These are phyloP conservation scores for Letharia columbiana DNA, from an alignment of 495 filamentous ascomycete genomes.

Conservation along the genomic window DNA sequence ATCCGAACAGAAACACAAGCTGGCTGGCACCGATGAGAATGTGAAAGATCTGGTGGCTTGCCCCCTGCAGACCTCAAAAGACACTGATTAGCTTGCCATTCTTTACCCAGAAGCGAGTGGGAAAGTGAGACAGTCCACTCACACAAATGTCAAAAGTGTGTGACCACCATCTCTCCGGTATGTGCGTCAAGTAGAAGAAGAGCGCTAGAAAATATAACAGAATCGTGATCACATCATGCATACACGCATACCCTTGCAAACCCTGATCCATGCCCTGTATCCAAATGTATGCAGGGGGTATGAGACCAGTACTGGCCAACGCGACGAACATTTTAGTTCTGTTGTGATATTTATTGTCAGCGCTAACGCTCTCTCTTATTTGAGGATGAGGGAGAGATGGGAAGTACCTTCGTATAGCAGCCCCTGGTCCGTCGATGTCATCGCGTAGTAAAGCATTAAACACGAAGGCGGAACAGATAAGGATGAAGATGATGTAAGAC, in stretches of 20 bases:
- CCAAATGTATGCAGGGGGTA: not conserved
- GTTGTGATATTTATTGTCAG: not conserved
- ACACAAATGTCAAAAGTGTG: conserved; percentile 8
- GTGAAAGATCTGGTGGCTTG: conserved; percentile 13
- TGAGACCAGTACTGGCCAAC: not conserved
- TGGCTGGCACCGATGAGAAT: conserved; percentile 5
- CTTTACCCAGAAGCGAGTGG: not conserved
- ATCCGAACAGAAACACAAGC: conserved; percentile 2
- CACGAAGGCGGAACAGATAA: not conserved
- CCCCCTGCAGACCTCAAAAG: not conserved
- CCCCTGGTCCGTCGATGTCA: not conserved
- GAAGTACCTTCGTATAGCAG: not conserved
- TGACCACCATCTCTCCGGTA: conserved; percentile 10
- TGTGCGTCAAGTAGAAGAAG: conserved; percentile 5
- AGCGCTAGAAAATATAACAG: not conserved
- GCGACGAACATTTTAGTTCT: not conserved
- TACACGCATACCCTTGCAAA: not conserved
- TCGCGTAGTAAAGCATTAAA: not conserved
- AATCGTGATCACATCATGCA: not conserved
- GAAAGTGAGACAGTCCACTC: not conserved
- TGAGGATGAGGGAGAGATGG: not conserved
- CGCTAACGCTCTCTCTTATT: too few relatives aligned
- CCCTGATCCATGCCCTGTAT: not conserved
- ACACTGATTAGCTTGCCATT: not conserved
- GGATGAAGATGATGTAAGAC: not conserved